phyloP scores from a whole-genome alignment of 148 eudicot species.

The Suaeda aralocaspica region DNA sequence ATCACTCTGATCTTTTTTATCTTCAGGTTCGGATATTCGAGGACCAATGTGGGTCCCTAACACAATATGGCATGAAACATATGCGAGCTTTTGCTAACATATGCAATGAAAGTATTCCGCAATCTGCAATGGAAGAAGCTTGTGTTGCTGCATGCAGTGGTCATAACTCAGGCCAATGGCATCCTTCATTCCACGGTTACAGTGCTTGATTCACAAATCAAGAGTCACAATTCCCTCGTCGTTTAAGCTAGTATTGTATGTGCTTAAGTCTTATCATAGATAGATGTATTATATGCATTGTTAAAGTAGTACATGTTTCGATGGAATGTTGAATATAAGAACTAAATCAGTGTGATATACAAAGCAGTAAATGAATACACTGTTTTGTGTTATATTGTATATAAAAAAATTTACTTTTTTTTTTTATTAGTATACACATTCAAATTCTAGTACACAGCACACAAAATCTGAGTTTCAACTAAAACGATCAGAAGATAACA shows the following conservation, averaged over 20 bases:
- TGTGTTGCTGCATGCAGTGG: slow-evolving; percentile 33
- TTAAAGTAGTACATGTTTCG: background rate
- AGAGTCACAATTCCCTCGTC: background rate
- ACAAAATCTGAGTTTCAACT: no score
- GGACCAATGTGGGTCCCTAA: slow-evolving; percentile 72
- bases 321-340: background rate
- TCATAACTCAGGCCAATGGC: slow-evolving; percentile 24
- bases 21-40: slow-evolving; percentile 70
- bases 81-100: slow-evolving; percentile 92
- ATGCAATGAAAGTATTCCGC: slow-evolving; percentile 52
- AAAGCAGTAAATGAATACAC: no score
- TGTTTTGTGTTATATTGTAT: no score
- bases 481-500: background rate
- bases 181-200: slow-evolving; percentile 31
- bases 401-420: no score
- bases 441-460: background rate
- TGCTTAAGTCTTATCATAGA: background rate
- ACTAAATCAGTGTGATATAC: no score
- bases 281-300: background rate
- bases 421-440: background rate
- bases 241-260: slow-evolving; percentile 2
- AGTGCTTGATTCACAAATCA: slow-evolving; percentile 35
- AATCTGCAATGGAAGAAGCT: slow-evolving; percentile 48
- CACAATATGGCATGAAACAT: slow-evolving; percentile 94
- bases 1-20: background rate